Conservation (phyloP, 345 rosid genomes). For the Ricinus communis region DNA sequence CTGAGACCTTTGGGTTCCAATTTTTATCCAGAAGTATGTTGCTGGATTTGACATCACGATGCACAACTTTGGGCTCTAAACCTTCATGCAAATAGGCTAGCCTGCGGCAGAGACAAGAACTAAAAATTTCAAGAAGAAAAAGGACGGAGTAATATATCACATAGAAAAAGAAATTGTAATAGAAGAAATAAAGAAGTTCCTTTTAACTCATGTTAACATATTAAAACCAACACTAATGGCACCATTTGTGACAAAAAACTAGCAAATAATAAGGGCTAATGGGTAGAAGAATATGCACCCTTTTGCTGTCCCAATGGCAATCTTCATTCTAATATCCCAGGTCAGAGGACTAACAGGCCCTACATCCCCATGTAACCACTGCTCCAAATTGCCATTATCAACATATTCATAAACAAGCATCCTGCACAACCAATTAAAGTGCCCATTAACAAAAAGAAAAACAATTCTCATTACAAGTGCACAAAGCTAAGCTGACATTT, state of each 20-base stretch:
- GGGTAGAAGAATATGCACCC: slow-evolving; percentile 42
- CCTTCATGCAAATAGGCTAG: slow-evolving; percentile 96
- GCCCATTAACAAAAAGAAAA: neutral
- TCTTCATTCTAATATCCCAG: slow-evolving; percentile 92
- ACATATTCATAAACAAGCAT: slow-evolving; percentile 93
- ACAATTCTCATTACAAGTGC: neutral
- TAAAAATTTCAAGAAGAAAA: neutral
- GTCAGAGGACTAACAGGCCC: slow-evolving; percentile 84
- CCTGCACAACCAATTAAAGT: slow-evolving; percentile 41
- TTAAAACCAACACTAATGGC: neutral
- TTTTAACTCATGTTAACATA: too few species aligned
- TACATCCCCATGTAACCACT: slow-evolving; percentile 93
- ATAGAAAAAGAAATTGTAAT: neutral
- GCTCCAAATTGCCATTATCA: slow-evolving; percentile 94
- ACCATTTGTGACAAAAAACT: neutral
- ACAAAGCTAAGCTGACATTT: neutral
- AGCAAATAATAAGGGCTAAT: neutral
- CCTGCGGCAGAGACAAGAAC: slow-evolving; percentile 41
- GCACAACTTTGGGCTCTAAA: slow-evolving; percentile 94
- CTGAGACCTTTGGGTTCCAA: slow-evolving; percentile 88
- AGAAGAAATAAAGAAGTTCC: too few species aligned
- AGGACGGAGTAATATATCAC: too few species aligned
- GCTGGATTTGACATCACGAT: slow-evolving; percentile 92
- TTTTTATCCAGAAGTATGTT: slow-evolving; percentile 78
- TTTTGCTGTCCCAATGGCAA: slow-evolving; percentile 90